Evolutionary conservation across 257 asterid species (phyloP).

Genomic region (Cruciata laevipes): DNA sequence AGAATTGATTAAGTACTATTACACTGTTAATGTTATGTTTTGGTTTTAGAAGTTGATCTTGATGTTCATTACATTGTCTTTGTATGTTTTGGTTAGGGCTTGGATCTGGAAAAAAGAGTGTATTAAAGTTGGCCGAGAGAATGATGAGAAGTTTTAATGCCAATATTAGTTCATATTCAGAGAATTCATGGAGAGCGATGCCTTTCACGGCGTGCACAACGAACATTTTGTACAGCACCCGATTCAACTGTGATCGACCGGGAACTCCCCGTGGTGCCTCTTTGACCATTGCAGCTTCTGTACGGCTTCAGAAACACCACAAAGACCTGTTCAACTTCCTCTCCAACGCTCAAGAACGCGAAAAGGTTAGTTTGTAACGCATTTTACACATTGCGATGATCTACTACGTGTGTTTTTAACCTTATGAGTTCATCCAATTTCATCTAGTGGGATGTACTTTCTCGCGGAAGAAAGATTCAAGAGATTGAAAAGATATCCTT

Average conservation of each 20-base stretch:
- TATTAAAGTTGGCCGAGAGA: constrained; percentile 34
- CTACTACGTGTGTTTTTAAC: neutral
- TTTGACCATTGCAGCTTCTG: constrained; percentile 37
- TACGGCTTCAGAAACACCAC: constrained; percentile 37
- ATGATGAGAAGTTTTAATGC: constrained; percentile 31
- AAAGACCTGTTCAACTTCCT: constrained; percentile 33
- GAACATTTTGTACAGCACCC: constrained; percentile 31
- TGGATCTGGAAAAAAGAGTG: constrained; percentile 25
- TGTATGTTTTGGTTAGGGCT: constrained; percentile 7
- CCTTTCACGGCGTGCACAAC: constrained; percentile 29
- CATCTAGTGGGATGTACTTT: constrained; percentile 19
- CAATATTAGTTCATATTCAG: constrained; percentile 29
- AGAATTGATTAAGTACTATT: too few relatives aligned
- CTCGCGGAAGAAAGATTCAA: constrained; percentile 26
- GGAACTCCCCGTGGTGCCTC: constrained; percentile 31
- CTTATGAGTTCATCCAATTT: neutral
- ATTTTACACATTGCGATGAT: neutral
- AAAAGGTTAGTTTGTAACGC: neutral
- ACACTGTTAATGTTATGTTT: neutral
- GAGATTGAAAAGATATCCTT: constrained; percentile 30
- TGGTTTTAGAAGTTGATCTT: neutral
- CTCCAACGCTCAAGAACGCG: constrained; percentile 21
- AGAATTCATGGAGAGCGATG: constrained; percentile 36
- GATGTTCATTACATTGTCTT: neutral
- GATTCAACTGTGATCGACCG: constrained; percentile 27